These are phyloP conservation scores for Stachybotrys chartarum DNA, from an alignment of 2,329 filamentous ascomycete species.

Conservation along the genomic window DNA sequence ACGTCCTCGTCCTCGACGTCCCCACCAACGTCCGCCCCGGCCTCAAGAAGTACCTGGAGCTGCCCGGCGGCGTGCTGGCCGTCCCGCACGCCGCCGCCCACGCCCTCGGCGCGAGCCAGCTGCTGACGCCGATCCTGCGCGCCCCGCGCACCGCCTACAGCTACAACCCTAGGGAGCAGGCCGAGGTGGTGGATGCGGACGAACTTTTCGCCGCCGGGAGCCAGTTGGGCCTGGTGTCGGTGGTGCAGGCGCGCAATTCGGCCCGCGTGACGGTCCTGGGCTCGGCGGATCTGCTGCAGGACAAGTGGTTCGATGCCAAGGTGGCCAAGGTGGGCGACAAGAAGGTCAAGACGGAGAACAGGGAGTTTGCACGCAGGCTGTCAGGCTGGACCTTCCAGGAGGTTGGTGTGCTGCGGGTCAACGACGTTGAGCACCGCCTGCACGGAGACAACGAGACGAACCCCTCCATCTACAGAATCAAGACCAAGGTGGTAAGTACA, in stretches of 20 bases:
- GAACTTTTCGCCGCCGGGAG: conserved; percentile 78
- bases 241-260: conserved; percentile 87
- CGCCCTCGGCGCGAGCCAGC: conserved; percentile 66
- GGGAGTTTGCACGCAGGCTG: conserved; percentile 76
- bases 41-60: conserved; percentile 68
- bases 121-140: conserved; percentile 74
- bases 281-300: conserved; percentile 77
- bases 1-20: conserved; percentile 73
- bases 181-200: conserved; percentile 54
- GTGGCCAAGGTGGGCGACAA: conserved; percentile 54
- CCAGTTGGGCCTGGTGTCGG: conserved; percentile 79
- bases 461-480: conserved; percentile 87
- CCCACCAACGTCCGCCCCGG: conserved; percentile 59
- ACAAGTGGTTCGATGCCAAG: conserved; percentile 81
- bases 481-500: conserved; percentile 84
- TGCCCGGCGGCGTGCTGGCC: conserved; percentile 55
- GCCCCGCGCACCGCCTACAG: conserved; percentile 83
- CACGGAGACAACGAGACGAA: conserved; percentile 55
- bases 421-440: conserved; percentile 71
- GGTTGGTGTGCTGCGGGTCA: conserved; percentile 79
- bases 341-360: conserved; percentile 63
- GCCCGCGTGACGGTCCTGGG: conserved; percentile 83
- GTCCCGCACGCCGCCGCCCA: conserved; percentile 78
- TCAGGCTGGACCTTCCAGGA: conserved; percentile 98
- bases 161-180: conserved; percentile 88